Percentiles rank a stretch among this genome's conserved stretches.
Conservation (phyloP, 228 moss, liverwort and hornwort species). For the Sphagnum fallax region DNA sequence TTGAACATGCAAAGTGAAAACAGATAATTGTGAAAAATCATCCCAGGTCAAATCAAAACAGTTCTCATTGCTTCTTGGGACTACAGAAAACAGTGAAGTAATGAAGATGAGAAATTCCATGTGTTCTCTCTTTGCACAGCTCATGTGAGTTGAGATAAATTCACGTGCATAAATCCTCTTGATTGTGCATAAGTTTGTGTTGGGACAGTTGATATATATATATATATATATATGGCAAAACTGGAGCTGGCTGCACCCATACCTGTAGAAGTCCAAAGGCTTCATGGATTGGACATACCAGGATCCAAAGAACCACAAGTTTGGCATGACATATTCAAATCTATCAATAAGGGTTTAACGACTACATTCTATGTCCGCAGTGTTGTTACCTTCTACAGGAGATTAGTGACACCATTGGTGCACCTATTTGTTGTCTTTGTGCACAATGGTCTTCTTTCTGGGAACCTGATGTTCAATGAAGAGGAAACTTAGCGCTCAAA, state of each 20-base stretch:
- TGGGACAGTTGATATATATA: constrained; percentile 1
- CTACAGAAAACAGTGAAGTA: no score
- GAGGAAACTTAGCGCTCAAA: constrained; percentile 40
- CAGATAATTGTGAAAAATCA: no score
- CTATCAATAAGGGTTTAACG: constrained; percentile 56
- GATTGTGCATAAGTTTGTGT: no score
- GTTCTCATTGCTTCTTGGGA: no score
- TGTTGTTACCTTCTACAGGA: constrained; percentile 25
- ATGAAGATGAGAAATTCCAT: no score
- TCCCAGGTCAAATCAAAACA: no score
- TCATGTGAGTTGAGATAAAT: no score
- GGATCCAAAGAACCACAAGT: constrained; percentile 67
- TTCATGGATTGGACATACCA: constrained; percentile 65
- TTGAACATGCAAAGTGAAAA: no score
- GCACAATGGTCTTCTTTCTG: constrained; percentile 93
- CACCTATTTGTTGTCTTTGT: constrained; percentile 62
- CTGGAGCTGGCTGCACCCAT: constrained; percentile 59
- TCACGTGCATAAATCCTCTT: no score
- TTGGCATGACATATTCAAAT: constrained; percentile 76
- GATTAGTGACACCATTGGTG: constrained; percentile 37
- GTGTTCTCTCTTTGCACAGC: no score
- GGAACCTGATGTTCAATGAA: constrained; percentile 87
- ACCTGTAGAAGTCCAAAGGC: constrained; percentile 73
- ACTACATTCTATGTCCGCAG: no score
- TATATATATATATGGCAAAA: constrained; percentile 23